Conservation (phyloP, 257 asterid species). For the Solanum pennellii region DNA sequence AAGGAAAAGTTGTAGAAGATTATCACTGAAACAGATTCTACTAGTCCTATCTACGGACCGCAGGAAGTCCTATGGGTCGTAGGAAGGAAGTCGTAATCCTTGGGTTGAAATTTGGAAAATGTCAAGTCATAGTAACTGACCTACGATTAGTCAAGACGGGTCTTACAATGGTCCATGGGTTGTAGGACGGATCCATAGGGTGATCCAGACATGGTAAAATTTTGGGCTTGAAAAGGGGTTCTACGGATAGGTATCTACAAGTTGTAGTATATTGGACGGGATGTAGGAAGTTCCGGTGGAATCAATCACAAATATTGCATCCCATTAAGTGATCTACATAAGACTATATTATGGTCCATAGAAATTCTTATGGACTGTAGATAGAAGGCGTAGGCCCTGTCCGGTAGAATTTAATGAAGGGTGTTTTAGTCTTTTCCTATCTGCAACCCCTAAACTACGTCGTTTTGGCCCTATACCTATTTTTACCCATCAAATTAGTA, state of each 20-base stretch:
- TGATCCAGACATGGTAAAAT: background rate
- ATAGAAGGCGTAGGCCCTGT: background rate
- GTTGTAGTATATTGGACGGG: background rate
- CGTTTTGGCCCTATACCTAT: background rate
- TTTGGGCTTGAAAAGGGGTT: background rate
- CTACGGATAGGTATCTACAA: background rate
- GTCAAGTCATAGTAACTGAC: background rate
- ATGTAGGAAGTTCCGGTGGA: background rate
- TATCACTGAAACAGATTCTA: background rate
- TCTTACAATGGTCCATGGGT: background rate
- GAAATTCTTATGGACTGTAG: background rate
- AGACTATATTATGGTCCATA: background rate
- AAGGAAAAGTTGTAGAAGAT: background rate
- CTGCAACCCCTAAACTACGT: background rate
- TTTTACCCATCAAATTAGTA: background rate
- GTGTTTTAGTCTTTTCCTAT: background rate
- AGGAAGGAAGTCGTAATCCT: background rate
- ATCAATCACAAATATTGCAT: background rate
- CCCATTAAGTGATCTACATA: too few species aligned
- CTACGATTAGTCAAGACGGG: background rate
- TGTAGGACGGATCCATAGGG: background rate
- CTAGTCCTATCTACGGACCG: background rate
- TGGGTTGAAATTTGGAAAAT: background rate
- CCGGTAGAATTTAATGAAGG: background rate
- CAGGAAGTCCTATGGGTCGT: background rate